A percentile compares a stretch with the other conserved stretches of the same genome.
Conservation (phyloP, 176 grass and related monocot genomes). For the Elymus sibiricus region DNA sequence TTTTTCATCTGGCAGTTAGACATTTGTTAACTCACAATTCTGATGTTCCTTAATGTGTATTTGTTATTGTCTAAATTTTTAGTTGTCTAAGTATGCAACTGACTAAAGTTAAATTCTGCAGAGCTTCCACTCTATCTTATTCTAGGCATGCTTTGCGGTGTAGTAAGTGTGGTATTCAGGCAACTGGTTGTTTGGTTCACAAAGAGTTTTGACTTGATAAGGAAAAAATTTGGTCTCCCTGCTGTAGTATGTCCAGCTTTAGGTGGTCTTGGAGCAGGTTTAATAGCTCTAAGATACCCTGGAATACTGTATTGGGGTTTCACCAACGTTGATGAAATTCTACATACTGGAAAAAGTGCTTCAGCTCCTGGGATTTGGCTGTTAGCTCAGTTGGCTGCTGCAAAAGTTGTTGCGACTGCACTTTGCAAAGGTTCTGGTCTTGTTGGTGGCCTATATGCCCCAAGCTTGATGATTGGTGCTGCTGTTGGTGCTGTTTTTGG, state of each 20-base stretch:
- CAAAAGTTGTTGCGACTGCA: slow-evolving; percentile 96
- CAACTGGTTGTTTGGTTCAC: slow-evolving; percentile 92
- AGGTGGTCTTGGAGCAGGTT: slow-evolving; percentile 88
- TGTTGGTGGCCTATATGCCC: slow-evolving; percentile 97
- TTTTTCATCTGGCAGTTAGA: not conserved
- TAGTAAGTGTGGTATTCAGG: slow-evolving; percentile 83
- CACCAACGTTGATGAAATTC: slow-evolving; percentile 96
- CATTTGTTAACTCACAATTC: not conserved
- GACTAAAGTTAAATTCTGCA: slow-evolving; percentile 43
- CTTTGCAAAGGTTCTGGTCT: slow-evolving; percentile 99
- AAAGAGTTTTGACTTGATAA: slow-evolving; percentile 84
- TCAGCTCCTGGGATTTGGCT: slow-evolving; percentile 98
- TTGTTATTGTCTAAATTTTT: not conserved
- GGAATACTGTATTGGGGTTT: slow-evolving; percentile 98
- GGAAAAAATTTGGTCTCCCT: slow-evolving; percentile 77
- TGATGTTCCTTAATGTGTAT: not conserved
- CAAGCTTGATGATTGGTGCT: slow-evolving; percentile 99
- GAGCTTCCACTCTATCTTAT: slow-evolving; percentile 97
- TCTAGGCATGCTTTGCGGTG: slow-evolving; percentile 93
- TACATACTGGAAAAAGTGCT: slow-evolving; percentile 95
- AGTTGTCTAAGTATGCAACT: slow-evolving; percentile 22
- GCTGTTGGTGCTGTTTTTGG: slow-evolving; percentile 97
- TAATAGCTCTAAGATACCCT: slow-evolving; percentile 97
- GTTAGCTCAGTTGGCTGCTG: slow-evolving; percentile 81
- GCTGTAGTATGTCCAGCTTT: slow-evolving; percentile 94